These are phyloP conservation scores for Helicostylum pulchrum DNA, from an alignment of 192 early-diverging fungal genomes.

Conservation along the genomic window DNA sequence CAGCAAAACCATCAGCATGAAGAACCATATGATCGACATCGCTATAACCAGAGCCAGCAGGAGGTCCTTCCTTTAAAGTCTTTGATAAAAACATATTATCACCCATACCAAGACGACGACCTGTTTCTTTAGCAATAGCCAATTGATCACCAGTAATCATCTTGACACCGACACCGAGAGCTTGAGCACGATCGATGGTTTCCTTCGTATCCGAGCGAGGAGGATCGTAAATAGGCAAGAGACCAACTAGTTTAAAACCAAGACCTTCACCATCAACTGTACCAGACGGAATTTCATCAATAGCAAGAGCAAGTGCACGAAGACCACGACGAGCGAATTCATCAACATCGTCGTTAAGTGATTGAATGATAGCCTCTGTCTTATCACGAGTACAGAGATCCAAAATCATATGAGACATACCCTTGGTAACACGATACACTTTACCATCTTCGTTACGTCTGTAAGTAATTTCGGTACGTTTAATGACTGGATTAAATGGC, in stretches of 20 bases:
- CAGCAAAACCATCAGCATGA: conserved; percentile 64
- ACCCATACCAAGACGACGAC: conserved; percentile 67
- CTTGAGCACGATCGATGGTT: conserved; percentile 69
- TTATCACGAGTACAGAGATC: conserved; percentile 70
- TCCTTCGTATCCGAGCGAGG: conserved; percentile 77
- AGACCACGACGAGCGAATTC: conserved; percentile 66
- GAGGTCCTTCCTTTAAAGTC: conserved; percentile 59
- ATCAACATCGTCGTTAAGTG: conserved; percentile 56
- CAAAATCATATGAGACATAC: conserved; percentile 70
- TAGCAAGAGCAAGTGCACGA: conserved; percentile 74
- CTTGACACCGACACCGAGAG: conserved; percentile 79
- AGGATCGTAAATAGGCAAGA: conserved; percentile 77
- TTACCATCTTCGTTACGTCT: conserved; percentile 58
- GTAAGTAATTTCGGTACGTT: conserved; percentile 72
- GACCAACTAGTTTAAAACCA: conserved; percentile 66
- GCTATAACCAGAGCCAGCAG: conserved; percentile 53
- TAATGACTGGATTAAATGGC: conserved; percentile 76
- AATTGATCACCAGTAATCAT: conserved; percentile 94
- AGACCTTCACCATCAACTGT: conserved; percentile 56
- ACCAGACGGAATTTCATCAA: conserved; percentile 62
- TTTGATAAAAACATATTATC: conserved; percentile 68
- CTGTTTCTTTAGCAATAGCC: conserved; percentile 72
- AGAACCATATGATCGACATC: conserved; percentile 61
- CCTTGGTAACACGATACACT: conserved; percentile 69
- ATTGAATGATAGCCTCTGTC: conserved; percentile 52